Evolutionary conservation across 208 protist genomes (phyloP), one percentile per base, ranked within the genome.

Genomic region (Trypanosomatidae sp.): DNA sequence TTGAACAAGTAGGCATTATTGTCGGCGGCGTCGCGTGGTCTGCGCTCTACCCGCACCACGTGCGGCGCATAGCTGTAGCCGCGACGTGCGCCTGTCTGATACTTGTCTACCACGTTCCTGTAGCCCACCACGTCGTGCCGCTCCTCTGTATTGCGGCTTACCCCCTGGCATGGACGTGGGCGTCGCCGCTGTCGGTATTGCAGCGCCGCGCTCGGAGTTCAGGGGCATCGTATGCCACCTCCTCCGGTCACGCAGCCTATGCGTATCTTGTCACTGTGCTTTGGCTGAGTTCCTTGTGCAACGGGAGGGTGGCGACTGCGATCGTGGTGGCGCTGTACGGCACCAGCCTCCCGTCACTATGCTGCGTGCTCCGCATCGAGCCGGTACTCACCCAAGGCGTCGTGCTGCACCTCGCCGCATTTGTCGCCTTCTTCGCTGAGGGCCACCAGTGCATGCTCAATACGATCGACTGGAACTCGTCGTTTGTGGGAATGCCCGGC

Each of bases 381-480:
- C 76, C 69, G 30, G 25, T 76, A 0, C 41, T 73, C 7, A 73
- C 71, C 10, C 84, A 88, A 59, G 81, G 79, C 3, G 56, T 91
- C 10, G 46, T 85, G 56, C 62, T 91, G 52, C 85, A 90, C 53
- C 68, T 92, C 33, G 28, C 75, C 15, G 73, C 81, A 19, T 89
- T 81, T 64, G 77, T 83, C 12, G 81, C 67, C 33, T 95, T 94
- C 70, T 95, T 89, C 64, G 50, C 81, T 1, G 72, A 88, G 62
- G 91, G 91, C 10, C 86, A 95, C 67, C 88, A 95, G 71, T 91
- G 81, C 62, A 76, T 91, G 68, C 76, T 95, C 19, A 91, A 77
- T 73, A 85, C 83, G 1, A 88, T 95, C 58, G 91, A 95, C 76
- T 91, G 88, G 71, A 93, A 88, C 64, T 62, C 87, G n/a, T 90